Percentiles rank a stretch among this genome's conserved stretches.
Conservation (phyloP, 169 alveolate species). For the Plasmodium gallinaceum region DNA sequence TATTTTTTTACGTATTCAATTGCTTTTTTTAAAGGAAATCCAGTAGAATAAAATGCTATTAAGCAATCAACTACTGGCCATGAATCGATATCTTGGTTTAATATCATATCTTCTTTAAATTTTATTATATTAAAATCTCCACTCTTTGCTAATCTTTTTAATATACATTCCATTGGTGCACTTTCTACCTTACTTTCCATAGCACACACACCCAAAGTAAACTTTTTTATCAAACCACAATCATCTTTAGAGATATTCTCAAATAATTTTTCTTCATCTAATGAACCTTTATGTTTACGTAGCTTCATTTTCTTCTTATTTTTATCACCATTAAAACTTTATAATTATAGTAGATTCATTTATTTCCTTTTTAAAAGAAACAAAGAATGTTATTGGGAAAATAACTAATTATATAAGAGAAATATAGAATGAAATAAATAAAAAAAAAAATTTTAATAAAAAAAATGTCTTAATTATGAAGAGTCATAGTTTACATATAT, state of each 20-base stretch:
- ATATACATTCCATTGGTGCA: constrained; percentile 91
- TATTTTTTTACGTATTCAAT: constrained; percentile 76
- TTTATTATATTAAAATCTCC: constrained; percentile 90
- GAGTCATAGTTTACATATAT: too few species aligned
- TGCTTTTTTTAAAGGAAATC: constrained; percentile 89
- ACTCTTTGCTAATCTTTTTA: constrained; percentile 84
- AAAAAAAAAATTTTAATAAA: too few species aligned
- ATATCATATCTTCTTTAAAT: constrained; percentile 89
- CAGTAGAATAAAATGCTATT: constrained; percentile 92
- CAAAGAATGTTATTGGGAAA: too few species aligned
- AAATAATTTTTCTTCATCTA: constrained; percentile 73
- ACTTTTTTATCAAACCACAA: constrained; percentile 79
- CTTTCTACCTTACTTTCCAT: constrained; percentile 91
- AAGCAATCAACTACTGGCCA: constrained; percentile 95
- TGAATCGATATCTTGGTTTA: constrained; percentile 83
- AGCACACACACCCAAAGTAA: constrained; percentile 92
- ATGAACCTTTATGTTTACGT: constrained; percentile 26
- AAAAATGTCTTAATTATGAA: too few species aligned
- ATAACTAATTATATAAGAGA: too few species aligned
- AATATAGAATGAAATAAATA: too few species aligned
- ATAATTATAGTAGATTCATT: too few species aligned
- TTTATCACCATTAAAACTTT: neutral
- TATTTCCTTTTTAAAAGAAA: too few species aligned
- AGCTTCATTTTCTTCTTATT: constrained; percentile 11
- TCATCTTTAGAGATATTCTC: constrained; percentile 68